Conservation (phyloP, 2,329 filamentous ascomycete species). For the Xylariaceae sp. region DNA sequence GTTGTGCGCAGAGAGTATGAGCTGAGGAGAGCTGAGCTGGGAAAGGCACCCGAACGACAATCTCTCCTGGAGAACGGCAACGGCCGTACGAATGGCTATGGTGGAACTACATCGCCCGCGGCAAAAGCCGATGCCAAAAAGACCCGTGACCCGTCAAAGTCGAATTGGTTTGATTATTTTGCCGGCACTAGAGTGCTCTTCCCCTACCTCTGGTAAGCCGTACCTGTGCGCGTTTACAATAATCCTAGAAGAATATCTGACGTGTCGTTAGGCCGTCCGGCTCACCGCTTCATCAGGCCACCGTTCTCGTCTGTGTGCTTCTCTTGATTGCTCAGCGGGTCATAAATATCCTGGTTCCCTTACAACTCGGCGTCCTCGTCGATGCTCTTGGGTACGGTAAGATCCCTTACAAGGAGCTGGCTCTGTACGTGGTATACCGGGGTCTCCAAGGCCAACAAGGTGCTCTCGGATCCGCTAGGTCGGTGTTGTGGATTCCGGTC, state of each 20-base stretch:
- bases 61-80: conserved; percentile 49
- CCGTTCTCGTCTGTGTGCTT: conserved; percentile 49
- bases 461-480: conserved; percentile 48
- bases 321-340: conserved; percentile 50
- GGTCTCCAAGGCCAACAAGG: conserved; percentile 54
- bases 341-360: conserved; percentile 51
- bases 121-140: conserved; percentile 19
- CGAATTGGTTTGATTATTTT: conserved; percentile 53
- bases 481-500: conserved; percentile 55
- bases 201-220: conserved; percentile 50
- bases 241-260: conserved; percentile 22
- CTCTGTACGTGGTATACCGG: conserved; percentile 52
- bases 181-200: conserved; percentile 52
- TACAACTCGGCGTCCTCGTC: conserved; percentile 50
- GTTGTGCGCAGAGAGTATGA: conserved; percentile 42
- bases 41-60: conserved; percentile 44
- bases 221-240: background rate
- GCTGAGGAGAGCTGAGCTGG: conserved; percentile 40
- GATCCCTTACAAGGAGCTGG: conserved; percentile 50
- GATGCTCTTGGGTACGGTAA: conserved; percentile 48
- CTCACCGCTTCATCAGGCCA: conserved; percentile 47
- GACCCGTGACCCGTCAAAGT: conserved; percentile 28
- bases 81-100: conserved; percentile 39
- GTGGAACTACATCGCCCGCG: conserved; percentile 20
- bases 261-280: conserved; percentile 47